phyloP scores from a whole-genome alignment of 2,329 filamentous ascomycete genomes.

The Pseudohalonectria lignicola region DNA sequence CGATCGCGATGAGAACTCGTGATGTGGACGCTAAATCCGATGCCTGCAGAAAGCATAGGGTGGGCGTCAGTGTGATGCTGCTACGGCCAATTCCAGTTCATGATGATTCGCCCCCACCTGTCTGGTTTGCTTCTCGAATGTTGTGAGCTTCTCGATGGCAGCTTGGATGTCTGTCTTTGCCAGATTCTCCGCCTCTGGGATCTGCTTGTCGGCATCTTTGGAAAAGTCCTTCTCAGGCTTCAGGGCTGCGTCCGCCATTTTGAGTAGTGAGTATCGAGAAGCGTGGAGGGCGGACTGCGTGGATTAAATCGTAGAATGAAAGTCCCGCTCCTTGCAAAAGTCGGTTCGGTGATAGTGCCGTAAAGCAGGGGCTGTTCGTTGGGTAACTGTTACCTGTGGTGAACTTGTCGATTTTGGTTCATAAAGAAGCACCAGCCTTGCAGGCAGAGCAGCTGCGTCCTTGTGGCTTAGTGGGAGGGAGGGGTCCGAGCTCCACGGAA shows the following conservation, averaged over 20 bases:
- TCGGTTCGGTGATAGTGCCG: too few relatives aligned
- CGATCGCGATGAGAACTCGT: slow-evolving; percentile 74
- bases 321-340: too few relatives aligned
- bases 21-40: slow-evolving; percentile 95
- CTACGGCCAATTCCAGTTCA: slow-evolving; percentile 1
- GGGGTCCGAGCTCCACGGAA: too few relatives aligned
- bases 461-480: too few relatives aligned
- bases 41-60: slow-evolving; percentile 44
- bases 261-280: too few relatives aligned
- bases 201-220: slow-evolving; percentile 86
- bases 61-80: slow-evolving; percentile 3
- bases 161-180: slow-evolving; percentile 75
- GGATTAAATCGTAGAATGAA: too few relatives aligned
- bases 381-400: too few relatives aligned
- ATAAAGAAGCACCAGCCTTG: too few relatives aligned
- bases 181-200: slow-evolving; percentile 82
- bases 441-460: too few relatives aligned
- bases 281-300: too few relatives aligned
- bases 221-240: slow-evolving; percentile 99
- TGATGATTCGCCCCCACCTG: slow-evolving; percentile 49
- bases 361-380: too few relatives aligned
- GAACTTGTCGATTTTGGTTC: too few relatives aligned
- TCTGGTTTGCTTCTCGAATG: slow-evolving; percentile 91
- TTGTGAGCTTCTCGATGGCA: slow-evolving; percentile 86
- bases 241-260: slow-evolving; percentile 71